phyloP scores from a whole-genome alignment of 2,329 filamentous ascomycete species.

The Trichoderma sp. region DNA sequence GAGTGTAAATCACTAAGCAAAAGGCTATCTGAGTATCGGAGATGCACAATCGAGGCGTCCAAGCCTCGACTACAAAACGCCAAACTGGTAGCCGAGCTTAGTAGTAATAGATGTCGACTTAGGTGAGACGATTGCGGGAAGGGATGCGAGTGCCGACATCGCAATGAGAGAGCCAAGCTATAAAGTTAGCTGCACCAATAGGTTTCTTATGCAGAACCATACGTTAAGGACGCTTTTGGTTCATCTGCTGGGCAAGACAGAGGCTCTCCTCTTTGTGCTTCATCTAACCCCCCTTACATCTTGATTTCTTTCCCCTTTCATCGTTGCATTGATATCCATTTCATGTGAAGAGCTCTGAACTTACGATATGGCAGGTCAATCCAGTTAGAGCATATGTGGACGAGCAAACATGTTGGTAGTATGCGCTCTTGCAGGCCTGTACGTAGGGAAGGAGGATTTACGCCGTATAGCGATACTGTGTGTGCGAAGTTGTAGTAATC shows the following conservation, averaged over 20 bases:
- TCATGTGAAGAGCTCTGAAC: background rate
- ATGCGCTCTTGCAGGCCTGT: background rate
- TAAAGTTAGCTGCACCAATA: background rate
- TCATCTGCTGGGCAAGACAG: background rate
- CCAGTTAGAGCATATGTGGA: too few species aligned
- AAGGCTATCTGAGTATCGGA: background rate
- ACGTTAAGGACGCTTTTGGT: background rate
- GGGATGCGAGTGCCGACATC: background rate
- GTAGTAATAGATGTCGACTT: conserved; percentile 1
- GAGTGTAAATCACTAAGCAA: background rate
- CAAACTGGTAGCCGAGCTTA: background rate
- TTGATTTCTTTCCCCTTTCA: too few species aligned
- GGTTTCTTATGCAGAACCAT: background rate
- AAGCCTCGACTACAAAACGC: background rate
- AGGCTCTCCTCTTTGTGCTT: too few species aligned
- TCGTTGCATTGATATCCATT: too few species aligned
- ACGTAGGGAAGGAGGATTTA: background rate
- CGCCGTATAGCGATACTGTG: background rate
- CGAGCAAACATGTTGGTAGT: background rate
- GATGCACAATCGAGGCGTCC: background rate
- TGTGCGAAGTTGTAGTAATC: background rate
- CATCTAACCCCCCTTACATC: background rate
- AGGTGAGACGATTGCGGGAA: background rate
- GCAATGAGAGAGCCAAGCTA: background rate
- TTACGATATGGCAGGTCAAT: too few species aligned